Evolutionary conservation across 176 grass and related monocot species (phyloP), one percentile per base, ranked within the genome.

Genomic region (Pontederia paniculata): DNA sequence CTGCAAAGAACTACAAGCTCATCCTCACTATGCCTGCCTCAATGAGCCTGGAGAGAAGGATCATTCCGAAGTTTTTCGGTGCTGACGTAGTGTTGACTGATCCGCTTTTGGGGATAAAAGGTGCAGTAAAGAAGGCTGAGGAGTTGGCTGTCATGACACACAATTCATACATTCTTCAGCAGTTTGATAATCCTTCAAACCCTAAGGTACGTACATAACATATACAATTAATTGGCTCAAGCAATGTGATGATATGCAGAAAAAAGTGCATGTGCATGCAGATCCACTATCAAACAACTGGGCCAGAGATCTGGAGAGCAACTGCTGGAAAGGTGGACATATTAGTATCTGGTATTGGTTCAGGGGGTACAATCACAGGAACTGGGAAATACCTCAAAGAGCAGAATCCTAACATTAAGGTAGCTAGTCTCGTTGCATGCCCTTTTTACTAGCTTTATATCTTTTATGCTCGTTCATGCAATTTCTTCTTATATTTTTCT

Each of bases 311-410:
- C 45, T 65, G 62, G 62, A 65, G 50, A 28, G 62, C 45, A 65
- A 65, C 62, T 16, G 13, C 21, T 16, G 62, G 62, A 10, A 65
- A 65, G 12, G 4, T 65, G 9, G 62, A 65, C 31, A 46, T 21
- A 25, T 46, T 65, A 2, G 62, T 65, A 8, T 65, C 62, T 50
- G 62, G 62, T 50, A 65, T 65, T 11, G 62, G 62, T 16, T 49
- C 62, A 14, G 62, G 62, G 22, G 62, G 62, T 65, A 65, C 62
- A 16, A 65, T 65, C 11, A 65, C 62, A 25, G 62, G 62, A 65
- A 13, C 22, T 9, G 62, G 62, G 14, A 65, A 0, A 4, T 65
- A 65, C 17, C 62, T 65, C 1, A 65, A 65, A 16, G 46, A 65
- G 62, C 21, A 65, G 45, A 65, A 65, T 16, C 45, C 62, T 65